Evolutionary conservation across 2,329 filamentous ascomycete species (phyloP).

Genomic region (Penicillium sp.): DNA sequence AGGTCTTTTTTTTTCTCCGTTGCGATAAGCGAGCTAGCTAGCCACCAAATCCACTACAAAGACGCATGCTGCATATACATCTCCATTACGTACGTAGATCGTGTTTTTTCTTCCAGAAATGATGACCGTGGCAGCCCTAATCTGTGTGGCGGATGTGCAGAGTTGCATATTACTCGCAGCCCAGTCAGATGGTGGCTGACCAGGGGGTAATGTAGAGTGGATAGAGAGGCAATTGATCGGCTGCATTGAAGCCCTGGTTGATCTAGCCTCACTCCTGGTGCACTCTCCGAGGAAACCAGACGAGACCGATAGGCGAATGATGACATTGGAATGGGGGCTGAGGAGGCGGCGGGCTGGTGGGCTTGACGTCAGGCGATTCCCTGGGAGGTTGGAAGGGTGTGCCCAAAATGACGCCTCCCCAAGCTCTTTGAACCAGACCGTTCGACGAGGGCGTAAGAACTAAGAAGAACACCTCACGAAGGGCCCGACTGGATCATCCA

Average conservation of each 20-base stretch:
- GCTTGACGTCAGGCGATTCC: slow-evolving; percentile 15
- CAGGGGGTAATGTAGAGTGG: slow-evolving; percentile 7
- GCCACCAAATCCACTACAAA: background rate
- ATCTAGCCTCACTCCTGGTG: slow-evolving; percentile 7
- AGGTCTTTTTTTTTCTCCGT: background rate
- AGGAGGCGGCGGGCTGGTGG: background rate
- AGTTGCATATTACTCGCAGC: background rate
- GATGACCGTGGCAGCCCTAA: slow-evolving; percentile 1
- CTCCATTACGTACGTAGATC: slow-evolving; percentile 1
- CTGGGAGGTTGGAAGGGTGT: background rate
- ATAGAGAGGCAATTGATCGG: slow-evolving; percentile 6
- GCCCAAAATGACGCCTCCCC: slow-evolving; percentile 3
- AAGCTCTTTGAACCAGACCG: background rate
- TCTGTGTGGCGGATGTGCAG: slow-evolving; percentile 15
- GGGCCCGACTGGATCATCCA: background rate
- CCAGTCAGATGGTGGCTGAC: slow-evolving; percentile 14
- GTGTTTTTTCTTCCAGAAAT: background rate
- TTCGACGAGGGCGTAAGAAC: background rate
- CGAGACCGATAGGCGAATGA: slow-evolving; percentile 1
- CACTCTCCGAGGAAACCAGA: background rate
- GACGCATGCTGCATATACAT: slow-evolving; percentile 3
- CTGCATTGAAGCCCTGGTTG: background rate
- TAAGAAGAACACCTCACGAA: background rate
- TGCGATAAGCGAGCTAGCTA: background rate
- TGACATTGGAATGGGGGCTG: slow-evolving; percentile 3